phyloP scores from a whole-genome alignment of 805 yeast genomes.

The Metschnikowia drakensbergensis region DNA sequence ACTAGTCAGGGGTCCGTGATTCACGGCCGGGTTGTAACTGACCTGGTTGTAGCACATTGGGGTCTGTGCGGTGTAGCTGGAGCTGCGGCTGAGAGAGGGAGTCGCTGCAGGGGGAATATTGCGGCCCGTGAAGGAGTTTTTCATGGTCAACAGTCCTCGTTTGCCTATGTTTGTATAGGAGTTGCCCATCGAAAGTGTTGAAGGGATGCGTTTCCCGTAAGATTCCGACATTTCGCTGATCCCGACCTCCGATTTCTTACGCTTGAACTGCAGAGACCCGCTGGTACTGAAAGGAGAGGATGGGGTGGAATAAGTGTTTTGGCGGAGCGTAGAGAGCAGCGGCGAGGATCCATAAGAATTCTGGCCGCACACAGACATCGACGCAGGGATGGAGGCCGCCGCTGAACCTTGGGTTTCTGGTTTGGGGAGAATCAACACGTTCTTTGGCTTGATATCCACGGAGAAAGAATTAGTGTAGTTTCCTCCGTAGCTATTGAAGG shows the following conservation, averaged over 20 bases:
- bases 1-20: background rate
- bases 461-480: conserved; percentile 8
- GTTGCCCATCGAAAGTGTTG: conserved; percentile 15
- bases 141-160: conserved; percentile 14
- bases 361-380: background rate
- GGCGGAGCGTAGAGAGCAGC: background rate
- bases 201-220: conserved; percentile 19
- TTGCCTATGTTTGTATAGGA: conserved; percentile 11
- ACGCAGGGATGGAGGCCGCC: background rate
- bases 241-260: conserved; percentile 40
- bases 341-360: conserved; percentile 1
- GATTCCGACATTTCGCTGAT: conserved; percentile 22
- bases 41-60: background rate
- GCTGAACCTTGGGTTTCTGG: conserved; percentile 18
- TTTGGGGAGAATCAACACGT: conserved; percentile 40
- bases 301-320: conserved; percentile 10
- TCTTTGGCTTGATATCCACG: conserved; percentile 27
- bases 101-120: background rate
- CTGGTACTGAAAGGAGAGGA: conserved; percentile 18
- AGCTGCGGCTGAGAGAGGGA: conserved; percentile 3
- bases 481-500: conserved; percentile 9
- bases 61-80: conserved; percentile 5
- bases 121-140: conserved; percentile 7
- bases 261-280: conserved; percentile 32
- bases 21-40: background rate